Conservation (phyloP, 2,329 filamentous ascomycete genomes). For the Septoria petroselini region DNA sequence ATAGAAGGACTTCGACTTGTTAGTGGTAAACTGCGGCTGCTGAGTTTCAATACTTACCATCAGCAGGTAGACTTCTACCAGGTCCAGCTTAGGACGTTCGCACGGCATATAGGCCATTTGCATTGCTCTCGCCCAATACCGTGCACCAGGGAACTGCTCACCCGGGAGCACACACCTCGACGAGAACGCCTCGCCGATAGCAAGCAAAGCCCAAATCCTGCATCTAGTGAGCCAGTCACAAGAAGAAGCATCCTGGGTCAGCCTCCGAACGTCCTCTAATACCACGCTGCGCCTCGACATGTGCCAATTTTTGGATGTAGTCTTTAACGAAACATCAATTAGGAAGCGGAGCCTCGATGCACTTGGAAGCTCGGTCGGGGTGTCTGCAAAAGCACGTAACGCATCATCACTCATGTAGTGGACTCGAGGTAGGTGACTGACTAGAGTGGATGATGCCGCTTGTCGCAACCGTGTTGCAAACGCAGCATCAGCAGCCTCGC, state of each 20-base stretch:
- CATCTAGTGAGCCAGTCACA: slow-evolving; percentile 39
- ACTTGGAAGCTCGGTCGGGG: slow-evolving; percentile 42
- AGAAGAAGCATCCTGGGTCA: slow-evolving; percentile 39
- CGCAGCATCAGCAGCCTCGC: slow-evolving; percentile 40
- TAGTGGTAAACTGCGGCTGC: slow-evolving; percentile 14
- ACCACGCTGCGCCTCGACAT: slow-evolving; percentile 44
- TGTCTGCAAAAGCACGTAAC: slow-evolving; percentile 38
- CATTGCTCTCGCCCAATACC: slow-evolving; percentile 45
- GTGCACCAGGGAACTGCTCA: slow-evolving; percentile 44
- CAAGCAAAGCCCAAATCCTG: slow-evolving; percentile 48
- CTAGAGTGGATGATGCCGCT: slow-evolving; percentile 29
- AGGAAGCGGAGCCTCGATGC: slow-evolving; percentile 41
- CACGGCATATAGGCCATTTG: slow-evolving; percentile 42
- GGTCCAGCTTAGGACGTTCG: slow-evolving; percentile 46
- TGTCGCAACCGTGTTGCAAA: slow-evolving; percentile 41
- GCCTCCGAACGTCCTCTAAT: slow-evolving; percentile 40
- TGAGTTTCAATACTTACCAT: slow-evolving; percentile 36
- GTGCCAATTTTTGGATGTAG: slow-evolving; percentile 45
- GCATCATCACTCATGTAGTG: slow-evolving; percentile 37
- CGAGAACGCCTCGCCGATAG: slow-evolving; percentile 49
- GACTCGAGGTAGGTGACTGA: slow-evolving; percentile 37
- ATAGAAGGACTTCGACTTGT: slow-evolving; percentile 41
- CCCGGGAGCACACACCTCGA: slow-evolving; percentile 39
- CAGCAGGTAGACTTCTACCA: slow-evolving; percentile 46
- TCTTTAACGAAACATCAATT: slow-evolving; percentile 44